These are phyloP conservation scores for Citeromyces hawaiiensis DNA, from an alignment of 1,139 yeast species.

Conservation along the genomic window DNA sequence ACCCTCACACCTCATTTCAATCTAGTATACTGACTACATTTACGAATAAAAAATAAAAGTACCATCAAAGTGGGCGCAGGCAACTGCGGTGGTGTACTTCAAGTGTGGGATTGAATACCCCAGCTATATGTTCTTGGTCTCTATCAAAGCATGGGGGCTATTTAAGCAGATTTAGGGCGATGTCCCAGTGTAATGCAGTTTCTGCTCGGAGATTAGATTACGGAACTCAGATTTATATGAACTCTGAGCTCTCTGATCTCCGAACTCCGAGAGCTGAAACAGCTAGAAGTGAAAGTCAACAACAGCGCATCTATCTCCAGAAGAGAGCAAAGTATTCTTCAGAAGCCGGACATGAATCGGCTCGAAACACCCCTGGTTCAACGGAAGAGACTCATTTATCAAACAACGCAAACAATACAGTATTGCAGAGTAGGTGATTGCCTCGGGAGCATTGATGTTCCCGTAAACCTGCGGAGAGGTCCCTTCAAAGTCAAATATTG, in stretches of 20 bases:
- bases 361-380: constrained; percentile 31
- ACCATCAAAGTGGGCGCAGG: constrained; percentile 77
- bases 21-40: too few species aligned
- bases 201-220: too few species aligned
- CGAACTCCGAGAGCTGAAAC: too few species aligned
- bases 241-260: too few species aligned
- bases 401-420: constrained; percentile 29
- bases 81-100: constrained; percentile 87
- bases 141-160: constrained; percentile 87
- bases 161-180: constrained; percentile 20
- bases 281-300: too few species aligned
- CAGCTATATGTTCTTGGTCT: constrained; percentile 76
- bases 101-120: constrained; percentile 96
- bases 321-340: constrained; percentile 23
- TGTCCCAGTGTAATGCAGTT: background rate
- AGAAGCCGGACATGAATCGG: constrained; percentile 27
- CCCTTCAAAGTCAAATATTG: constrained; percentile 44
- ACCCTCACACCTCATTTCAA: too few species aligned
- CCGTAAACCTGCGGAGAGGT: constrained; percentile 27
- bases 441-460: constrained; percentile 28
- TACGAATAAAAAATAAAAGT: too few species aligned
- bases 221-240: too few species aligned
- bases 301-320: constrained; percentile 29
- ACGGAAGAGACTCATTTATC: constrained; percentile 28
- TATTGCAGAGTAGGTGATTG: constrained; percentile 28